These are phyloP conservation scores for Globisporangium polare DNA, from an alignment of 352 stramenopile genomes.

Conservation along the genomic window DNA sequence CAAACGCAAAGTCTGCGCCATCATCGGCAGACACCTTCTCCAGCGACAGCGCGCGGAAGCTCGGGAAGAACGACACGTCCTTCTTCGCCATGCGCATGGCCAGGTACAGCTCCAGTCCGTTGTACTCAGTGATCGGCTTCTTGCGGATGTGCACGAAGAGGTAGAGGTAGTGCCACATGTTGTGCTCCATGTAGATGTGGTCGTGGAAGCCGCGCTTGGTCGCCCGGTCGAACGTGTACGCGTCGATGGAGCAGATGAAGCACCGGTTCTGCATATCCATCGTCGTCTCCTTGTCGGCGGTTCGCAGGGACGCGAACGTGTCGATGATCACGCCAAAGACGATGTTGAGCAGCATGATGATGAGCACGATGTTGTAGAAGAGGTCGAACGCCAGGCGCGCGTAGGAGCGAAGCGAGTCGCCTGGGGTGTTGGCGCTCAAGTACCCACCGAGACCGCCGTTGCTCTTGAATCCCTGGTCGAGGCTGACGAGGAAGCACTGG, in stretches of 20 bases:
- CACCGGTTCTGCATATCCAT: slow-evolving; percentile 68
- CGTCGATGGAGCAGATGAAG: slow-evolving; percentile 81
- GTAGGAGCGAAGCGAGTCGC: slow-evolving; percentile 37
- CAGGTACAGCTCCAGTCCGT: slow-evolving; percentile 75
- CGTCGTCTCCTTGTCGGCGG: slow-evolving; percentile 56
- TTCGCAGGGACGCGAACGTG: slow-evolving; percentile 70
- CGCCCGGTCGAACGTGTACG: slow-evolving; percentile 66
- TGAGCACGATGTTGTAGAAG: slow-evolving; percentile 64
- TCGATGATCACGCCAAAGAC: slow-evolving; percentile 82
- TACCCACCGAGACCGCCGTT: slow-evolving; percentile 53
- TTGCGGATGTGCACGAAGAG: slow-evolving; percentile 79
- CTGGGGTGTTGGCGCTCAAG: slow-evolving; percentile 35
- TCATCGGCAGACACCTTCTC: slow-evolving; percentile 20
- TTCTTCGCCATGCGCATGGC: slow-evolving; percentile 72
- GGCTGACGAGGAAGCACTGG: slow-evolving; percentile 65
- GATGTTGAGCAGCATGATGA: slow-evolving; percentile 74
- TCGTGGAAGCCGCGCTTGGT: slow-evolving; percentile 71
- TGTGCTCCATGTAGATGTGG: slow-evolving; percentile 73
- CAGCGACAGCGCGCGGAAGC: slow-evolving; percentile 50
- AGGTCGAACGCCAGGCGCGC: slow-evolving; percentile 55
- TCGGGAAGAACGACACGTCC: slow-evolving; percentile 76
- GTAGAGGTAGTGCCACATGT: slow-evolving; percentile 82
- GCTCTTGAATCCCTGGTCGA: slow-evolving; percentile 74
- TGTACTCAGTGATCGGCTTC: slow-evolving; percentile 76
- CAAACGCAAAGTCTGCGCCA: not conserved